Evolutionary conservation across 176 grass and related monocot species (phyloP), one percentile per base, ranked within the genome.

Genomic region (Pontederia crassipes): DNA sequence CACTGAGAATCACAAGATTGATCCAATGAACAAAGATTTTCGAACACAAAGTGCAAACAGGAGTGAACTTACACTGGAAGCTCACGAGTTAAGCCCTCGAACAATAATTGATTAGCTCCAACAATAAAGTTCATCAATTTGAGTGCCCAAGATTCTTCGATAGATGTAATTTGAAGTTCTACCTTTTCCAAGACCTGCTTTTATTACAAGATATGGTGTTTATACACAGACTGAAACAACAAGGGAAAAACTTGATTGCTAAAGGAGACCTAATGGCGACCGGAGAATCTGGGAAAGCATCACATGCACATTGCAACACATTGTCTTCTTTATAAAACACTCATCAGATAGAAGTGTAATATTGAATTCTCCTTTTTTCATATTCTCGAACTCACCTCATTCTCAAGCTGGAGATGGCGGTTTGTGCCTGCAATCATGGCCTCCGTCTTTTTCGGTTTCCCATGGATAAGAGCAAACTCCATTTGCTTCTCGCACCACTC

Each of bases 401-500:
- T 69, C 73, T 97, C 87, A 28, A 97, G 81, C 75, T 97, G 93
- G 48, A 79, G 76, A 64, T 97, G 93, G 62, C 93, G 87, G 48
- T 83, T 59, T 5, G 73, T 91, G 2, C 93, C 84, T 26, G 80
- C 81, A 79, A 83, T 75, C 93, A 97, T 97, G 45, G 87, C 93
- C 60, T 68, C 56, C 3, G 93, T 91, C 77, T 51, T 88, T 68
- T 72, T 59, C 15, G 93, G 87, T 24, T 28, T 97, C 53, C 84
- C 84, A 48, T 64, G 66, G 2, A 70, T 47, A 50, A 91, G 83
- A 51, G 76, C 67, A 79, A 88, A 91, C 55, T 91, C 93, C 93
- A 83, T 79, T 76, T 88, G 87, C 74, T 91, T 97, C 17, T 97
- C 87, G 66, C 93, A 97, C 87, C 93, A 97, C 71, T 97, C 87